Conservation (phyloP, 1,139 yeast species). For the Waltiozyma sp. region DNA sequence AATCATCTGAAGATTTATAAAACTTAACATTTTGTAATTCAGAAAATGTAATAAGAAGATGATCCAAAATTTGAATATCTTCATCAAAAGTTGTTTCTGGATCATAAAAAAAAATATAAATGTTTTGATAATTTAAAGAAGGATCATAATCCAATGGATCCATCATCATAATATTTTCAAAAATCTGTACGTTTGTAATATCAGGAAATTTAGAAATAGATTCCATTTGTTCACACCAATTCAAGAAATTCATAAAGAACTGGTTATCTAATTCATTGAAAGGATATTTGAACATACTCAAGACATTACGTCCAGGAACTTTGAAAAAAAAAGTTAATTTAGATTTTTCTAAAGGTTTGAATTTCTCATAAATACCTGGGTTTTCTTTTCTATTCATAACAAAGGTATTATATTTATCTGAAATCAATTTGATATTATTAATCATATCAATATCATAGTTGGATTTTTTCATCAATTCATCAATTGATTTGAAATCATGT, state of each 20-base stretch:
- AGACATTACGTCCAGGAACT: background rate
- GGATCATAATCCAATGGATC: background rate
- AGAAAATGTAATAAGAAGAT: constrained; percentile 47
- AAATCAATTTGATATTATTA: background rate
- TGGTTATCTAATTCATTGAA: background rate
- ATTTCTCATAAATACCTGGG: background rate
- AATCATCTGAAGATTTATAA: constrained; percentile 36
- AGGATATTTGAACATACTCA: background rate
- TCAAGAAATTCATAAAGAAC: background rate
- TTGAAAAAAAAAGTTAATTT: background rate
- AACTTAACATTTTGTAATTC: constrained; percentile 45
- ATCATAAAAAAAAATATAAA: constrained; percentile 45
- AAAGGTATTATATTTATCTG: background rate
- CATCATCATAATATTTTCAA: background rate
- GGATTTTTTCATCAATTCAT: background rate
- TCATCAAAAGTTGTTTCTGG: constrained; percentile 39
- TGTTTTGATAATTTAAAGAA: background rate
- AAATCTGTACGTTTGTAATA: background rate
- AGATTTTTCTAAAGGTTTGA: background rate
- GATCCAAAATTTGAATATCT: constrained; percentile 49
- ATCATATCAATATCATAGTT: background rate
- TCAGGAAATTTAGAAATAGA: background rate
- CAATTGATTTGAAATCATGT: background rate
- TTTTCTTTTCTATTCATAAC: background rate
- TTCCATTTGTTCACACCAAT: background rate